Base-by-base conservation (phyloP, 1,139 yeast genomes). In the Scheffersomyces titani region DNA sequence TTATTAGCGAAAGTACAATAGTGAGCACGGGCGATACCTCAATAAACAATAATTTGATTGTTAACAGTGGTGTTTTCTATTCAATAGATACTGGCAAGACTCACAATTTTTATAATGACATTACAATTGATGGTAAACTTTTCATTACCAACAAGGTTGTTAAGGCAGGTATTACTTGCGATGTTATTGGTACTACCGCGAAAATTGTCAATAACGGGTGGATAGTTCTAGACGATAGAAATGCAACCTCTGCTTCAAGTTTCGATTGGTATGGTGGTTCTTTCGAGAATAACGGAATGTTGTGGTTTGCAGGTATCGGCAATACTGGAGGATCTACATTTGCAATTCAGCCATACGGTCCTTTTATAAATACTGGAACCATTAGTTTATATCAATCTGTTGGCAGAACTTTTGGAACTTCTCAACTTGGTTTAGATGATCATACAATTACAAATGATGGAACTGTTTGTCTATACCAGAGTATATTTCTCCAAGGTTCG, bases 241-340 rank as follows among this genome's bases (percentile, higher is more conserved):
- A 63, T 22, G 62, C 66, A 19, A 54, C 60, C 16, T 63, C 63
- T 47, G 64, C 69, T 54, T 67, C 69, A 20, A 65, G 64, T 59
- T 65, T 61, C 54, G 61, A 62, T 56, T 60, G 61, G 49, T 54
- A 59, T 44, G 63, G 65, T 44, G 57, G 59, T 7, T 19, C 45
- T 2, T 57, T 61, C 47, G 47, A 51, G 19, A 61, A 61, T 49
- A 50, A 57, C 22, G 64, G 64, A 47, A 53, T 53, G 49, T 49
- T 61, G 19, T 61, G 60, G 59, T 53, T 61, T 13, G 60, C 63
- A 19, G 64, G 62, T 47, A 59, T 52, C 47, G 64, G 64, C 51
- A 57, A 59, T 49, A 55, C 58, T 19, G 64, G 64, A 44, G 55
- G 60, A n/a, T 58, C 62, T 47, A 60, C 63, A 21, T 49, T 54